phyloP scores from a whole-genome alignment of 768 basidiomycete species.

The Collybiopsis luxurians region DNA sequence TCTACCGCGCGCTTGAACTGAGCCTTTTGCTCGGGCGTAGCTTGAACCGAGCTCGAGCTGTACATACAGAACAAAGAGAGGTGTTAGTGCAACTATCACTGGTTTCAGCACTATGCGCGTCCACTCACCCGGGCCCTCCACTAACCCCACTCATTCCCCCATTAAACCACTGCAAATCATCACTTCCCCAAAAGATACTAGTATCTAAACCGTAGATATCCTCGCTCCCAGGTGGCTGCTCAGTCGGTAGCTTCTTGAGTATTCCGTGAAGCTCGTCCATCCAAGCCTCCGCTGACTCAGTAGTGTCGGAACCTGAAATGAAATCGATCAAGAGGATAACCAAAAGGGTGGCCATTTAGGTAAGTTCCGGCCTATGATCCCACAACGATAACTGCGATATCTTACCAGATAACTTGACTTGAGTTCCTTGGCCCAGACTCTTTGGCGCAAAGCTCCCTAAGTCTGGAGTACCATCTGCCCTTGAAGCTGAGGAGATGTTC shows the following conservation, averaged over 20 bases:
- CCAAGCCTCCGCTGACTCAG: slow-evolving; percentile 32
- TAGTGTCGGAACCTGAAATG: slow-evolving; percentile 29
- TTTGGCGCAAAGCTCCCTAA: slow-evolving; percentile 43
- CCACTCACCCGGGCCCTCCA: slow-evolving; percentile 18
- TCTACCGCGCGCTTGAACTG: slow-evolving; percentile 69
- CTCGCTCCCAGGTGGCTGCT: slow-evolving; percentile 54
- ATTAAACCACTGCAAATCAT: slow-evolving; percentile 59
- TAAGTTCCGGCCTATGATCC: no score
- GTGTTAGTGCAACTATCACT: neutral
- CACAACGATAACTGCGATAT: no score
- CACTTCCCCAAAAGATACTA: slow-evolving; percentile 58
- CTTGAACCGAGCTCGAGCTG: slow-evolving; percentile 43
- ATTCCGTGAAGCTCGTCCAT: slow-evolving; percentile 60
- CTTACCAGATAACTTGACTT: neutral
- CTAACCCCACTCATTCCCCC: slow-evolving; percentile 61
- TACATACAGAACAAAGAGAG: neutral
- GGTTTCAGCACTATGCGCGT: no score
- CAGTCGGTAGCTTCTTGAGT: slow-evolving; percentile 56
- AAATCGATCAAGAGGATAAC: slow-evolving; percentile 9
- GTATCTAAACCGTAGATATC: slow-evolving; percentile 74
- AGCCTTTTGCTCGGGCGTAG: slow-evolving; percentile 60
- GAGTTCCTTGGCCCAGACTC: slow-evolving; percentile 6
- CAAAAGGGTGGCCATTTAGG: no score
- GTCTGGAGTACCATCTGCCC: slow-evolving; percentile 43
- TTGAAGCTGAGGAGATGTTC: slow-evolving; percentile 43